phyloP scores from a whole-genome alignment of 2,329 filamentous ascomycete species.

The Talaromyces pinophilus region DNA sequence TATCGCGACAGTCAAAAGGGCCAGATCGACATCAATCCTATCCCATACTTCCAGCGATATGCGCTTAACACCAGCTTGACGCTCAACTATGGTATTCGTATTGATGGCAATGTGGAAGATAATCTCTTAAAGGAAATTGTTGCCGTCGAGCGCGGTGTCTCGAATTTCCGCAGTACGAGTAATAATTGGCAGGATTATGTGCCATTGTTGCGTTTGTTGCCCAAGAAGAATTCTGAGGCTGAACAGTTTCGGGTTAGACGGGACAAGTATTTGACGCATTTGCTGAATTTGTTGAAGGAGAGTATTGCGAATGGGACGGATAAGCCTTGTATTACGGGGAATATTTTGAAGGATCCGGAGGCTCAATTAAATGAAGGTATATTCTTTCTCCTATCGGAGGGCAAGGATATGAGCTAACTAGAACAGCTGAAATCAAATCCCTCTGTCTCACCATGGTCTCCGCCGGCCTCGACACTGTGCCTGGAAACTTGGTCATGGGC shows the following conservation, averaged over 20 bases:
- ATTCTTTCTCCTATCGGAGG: slow-evolving; percentile 22
- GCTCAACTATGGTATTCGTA: slow-evolving; percentile 76
- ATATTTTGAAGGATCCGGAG: slow-evolving; percentile 69
- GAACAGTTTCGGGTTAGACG: slow-evolving; percentile 66
- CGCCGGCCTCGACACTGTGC: slow-evolving; percentile 78
- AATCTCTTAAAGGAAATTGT: slow-evolving; percentile 71
- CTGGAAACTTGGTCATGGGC: slow-evolving; percentile 76
- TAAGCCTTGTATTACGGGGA: slow-evolving; percentile 68
- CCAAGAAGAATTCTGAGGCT: slow-evolving; percentile 63
- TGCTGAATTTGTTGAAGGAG: slow-evolving; percentile 63
- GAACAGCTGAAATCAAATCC: slow-evolving; percentile 70
- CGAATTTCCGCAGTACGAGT: slow-evolving; percentile 74
- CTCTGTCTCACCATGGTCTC: slow-evolving; percentile 82
- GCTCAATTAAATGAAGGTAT: slow-evolving; percentile 67
- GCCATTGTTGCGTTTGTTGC: slow-evolving; percentile 68
- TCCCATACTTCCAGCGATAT: slow-evolving; percentile 72
- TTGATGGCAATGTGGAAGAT: slow-evolving; percentile 69
- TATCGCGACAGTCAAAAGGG: slow-evolving; percentile 65
- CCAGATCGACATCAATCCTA: slow-evolving; percentile 66
- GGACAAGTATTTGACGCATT: slow-evolving; percentile 63
- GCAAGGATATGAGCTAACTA: not conserved
- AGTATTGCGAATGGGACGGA: slow-evolving; percentile 64
- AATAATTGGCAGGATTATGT: slow-evolving; percentile 87
- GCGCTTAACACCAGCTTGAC: slow-evolving; percentile 76
- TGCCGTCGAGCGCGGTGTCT: slow-evolving; percentile 72